phyloP scores from a whole-genome alignment of 371 early-diverging fungal genomes.

The Mortierella sp. region DNA sequence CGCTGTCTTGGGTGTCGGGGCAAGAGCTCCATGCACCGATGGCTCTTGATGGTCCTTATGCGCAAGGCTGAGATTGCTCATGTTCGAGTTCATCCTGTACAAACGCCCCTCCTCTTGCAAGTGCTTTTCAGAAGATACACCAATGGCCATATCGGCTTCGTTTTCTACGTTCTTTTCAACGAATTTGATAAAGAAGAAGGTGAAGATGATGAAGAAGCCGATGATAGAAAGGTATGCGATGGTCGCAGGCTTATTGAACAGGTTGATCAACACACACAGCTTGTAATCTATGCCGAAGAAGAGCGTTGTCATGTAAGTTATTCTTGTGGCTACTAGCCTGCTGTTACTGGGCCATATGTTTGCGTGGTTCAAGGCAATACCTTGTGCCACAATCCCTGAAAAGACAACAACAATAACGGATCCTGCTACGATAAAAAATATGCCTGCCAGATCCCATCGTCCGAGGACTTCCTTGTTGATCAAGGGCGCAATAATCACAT shows the following conservation, averaged over 20 bases:
- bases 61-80: slow-evolving; percentile 36
- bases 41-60: neutral
- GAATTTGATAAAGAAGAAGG: slow-evolving; percentile 66
- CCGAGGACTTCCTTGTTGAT: slow-evolving; percentile 82
- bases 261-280: slow-evolving; percentile 78
- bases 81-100: slow-evolving; percentile 32
- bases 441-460: slow-evolving; percentile 74
- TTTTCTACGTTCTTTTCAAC: slow-evolving; percentile 77
- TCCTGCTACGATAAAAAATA: slow-evolving; percentile 82
- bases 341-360: too few species aligned
- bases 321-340: too few species aligned
- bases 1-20: neutral
- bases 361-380: too few species aligned
- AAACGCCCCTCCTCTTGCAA: slow-evolving; percentile 38
- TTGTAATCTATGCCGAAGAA: slow-evolving; percentile 64
- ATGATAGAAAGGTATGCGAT: slow-evolving; percentile 78
- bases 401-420: slow-evolving; percentile 82
- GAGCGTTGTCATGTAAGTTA: too few species aligned
- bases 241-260: slow-evolving; percentile 75
- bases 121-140: slow-evolving; percentile 35
- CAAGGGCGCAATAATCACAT: slow-evolving; percentile 86
- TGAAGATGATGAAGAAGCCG: slow-evolving; percentile 59
- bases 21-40: slow-evolving; percentile 2
- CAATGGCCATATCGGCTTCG: slow-evolving; percentile 43
- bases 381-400: slow-evolving; percentile 67